Evolutionary conservation across 1,284 basidiomycete genomes (phyloP), one percentile per base, ranked within the genome.

Genomic region (Cronartium quercuum): DNA sequence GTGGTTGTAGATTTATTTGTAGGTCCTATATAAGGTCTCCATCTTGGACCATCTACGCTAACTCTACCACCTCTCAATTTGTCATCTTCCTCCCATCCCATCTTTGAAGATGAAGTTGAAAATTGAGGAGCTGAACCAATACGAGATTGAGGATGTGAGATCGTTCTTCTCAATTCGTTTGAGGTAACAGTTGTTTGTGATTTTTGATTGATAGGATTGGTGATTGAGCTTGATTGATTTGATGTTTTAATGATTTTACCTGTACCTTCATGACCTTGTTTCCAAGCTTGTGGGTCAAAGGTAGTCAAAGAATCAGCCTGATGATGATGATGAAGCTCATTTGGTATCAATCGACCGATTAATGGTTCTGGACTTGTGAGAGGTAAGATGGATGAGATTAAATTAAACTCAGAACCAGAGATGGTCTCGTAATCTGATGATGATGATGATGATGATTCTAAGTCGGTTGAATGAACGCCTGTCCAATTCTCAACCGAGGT

Each of bases 221-320:
- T 5, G 1, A 4, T 18, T 68, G 35, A 9, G 2, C 37, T 10
- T 40, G n/a, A 21, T 9, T 21, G 7, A 1, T 4, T 21, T 35
- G 34, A 21, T n/a, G 18, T 62, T 24, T 21, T 61, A 37, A 41
- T 62, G 9, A 1, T n/a, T 29, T 47, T 21, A 12, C 61, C 35
- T 24, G 41, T 64, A 1, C 60, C 69, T 38, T 57, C 24, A 40
- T 65, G 44, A 7, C 69, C 69, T 9, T 63, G 40, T 47, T 73
- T 73, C 69, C 69, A 73, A 12, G 69, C 69, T 73, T 73, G 69
- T 21, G 69, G 47, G 37, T 73, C 69, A 18, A 73, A 73, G 29
- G 64, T 57, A 13, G 61, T 73, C 3, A 51, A 73, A 29, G 69
- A 73, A 58, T 73, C 69, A 12, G 21, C 10, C 21, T 51, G 47